Evolutionary conservation across 805 yeast species (phyloP).

Genomic region (Zygotorulaspora danielsina): DNA sequence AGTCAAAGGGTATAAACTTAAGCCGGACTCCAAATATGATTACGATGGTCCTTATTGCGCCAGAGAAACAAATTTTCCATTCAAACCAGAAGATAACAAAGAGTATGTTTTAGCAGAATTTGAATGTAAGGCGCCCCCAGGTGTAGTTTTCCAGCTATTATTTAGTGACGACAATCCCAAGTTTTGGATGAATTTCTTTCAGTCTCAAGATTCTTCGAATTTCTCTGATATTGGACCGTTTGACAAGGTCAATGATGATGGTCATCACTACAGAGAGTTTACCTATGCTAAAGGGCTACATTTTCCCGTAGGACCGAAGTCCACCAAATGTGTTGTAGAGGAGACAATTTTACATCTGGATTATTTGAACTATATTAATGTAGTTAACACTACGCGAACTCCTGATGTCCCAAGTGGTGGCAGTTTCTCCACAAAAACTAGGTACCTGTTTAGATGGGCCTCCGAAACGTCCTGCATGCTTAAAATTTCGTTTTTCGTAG

Average conservation of each 20-base stretch:
- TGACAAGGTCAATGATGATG: constrained; percentile 37
- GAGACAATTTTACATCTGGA: constrained; percentile 57
- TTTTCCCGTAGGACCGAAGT: constrained; percentile 87
- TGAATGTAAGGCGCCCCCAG: constrained; percentile 66
- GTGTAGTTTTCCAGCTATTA: constrained; percentile 61
- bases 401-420: constrained; percentile 96
- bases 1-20: constrained; percentile 30
- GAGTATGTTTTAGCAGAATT: constrained; percentile 53
- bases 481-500: constrained; percentile 64
- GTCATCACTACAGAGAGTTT: constrained; percentile 47
- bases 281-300: constrained; percentile 70
- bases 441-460: constrained; percentile 74
- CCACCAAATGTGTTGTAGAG: constrained; percentile 65
- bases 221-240: constrained; percentile 36
- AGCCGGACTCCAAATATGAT: constrained; percentile 39
- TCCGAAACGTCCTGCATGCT: constrained; percentile 55
- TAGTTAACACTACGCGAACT: constrained; percentile 62
- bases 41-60: constrained; percentile 67
- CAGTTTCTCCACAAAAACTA: constrained; percentile 69
- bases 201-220: constrained; percentile 38
- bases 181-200: constrained; percentile 42
- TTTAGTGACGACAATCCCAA: constrained; percentile 56
- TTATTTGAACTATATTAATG: constrained; percentile 49
- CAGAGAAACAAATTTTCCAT: constrained; percentile 49
- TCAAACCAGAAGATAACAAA: constrained; percentile 42